Conservation (phyloP, 192 early-diverging fungal species). For the Phlyctochytrium arcticum region DNA sequence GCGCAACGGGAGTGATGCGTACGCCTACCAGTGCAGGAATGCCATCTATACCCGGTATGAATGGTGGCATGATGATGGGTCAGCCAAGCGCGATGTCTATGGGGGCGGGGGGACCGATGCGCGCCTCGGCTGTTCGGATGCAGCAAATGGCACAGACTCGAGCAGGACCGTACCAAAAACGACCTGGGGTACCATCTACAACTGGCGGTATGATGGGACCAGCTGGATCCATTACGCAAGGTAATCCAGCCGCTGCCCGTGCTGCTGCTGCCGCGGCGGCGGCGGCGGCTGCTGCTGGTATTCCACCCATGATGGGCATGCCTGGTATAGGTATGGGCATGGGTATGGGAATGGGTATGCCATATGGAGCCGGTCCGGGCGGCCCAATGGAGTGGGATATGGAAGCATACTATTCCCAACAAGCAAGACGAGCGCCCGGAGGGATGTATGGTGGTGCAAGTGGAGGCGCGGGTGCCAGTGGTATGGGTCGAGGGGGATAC, state of each 20-base stretch:
- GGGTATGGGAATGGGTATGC: background rate
- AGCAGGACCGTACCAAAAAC: background rate
- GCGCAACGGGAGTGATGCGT: conserved; percentile 10
- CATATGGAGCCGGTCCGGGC: background rate
- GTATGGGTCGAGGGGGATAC: too few species aligned
- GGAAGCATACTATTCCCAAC: background rate
- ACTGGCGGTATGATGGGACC: too few species aligned
- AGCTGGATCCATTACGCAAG: too few species aligned
- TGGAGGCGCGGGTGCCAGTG: too few species aligned
- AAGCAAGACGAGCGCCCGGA: background rate
- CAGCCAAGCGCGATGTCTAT: too few species aligned
- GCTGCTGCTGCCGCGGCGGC: background rate
- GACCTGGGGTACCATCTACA: too few species aligned
- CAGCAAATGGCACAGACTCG: background rate
- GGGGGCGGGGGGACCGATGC: background rate
- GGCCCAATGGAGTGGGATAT: background rate
- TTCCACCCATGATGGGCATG: too few species aligned
- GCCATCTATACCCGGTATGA: background rate
- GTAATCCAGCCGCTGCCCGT: background rate
- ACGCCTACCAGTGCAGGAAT: background rate
- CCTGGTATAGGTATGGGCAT: too few species aligned
- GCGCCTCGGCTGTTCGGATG: background rate
- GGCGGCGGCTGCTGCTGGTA: background rate
- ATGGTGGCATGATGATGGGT: too few species aligned
- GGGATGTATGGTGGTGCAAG: background rate